Evolutionary conservation across 495 filamentous ascomycete genomes (phyloP).

Genomic region (Penicillium atrosanguineum): DNA sequence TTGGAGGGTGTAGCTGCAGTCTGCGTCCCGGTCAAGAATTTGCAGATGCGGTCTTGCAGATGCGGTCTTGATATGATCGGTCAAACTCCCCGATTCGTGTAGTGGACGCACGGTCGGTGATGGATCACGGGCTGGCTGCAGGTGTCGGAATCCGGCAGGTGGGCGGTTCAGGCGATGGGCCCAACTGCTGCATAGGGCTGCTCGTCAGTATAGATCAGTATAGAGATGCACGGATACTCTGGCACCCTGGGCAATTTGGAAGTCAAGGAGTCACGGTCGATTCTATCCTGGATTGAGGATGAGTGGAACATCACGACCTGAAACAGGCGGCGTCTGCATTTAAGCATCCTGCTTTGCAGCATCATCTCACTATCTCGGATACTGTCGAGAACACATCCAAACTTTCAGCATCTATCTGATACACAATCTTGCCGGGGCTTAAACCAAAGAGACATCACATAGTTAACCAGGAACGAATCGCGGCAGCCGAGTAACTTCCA

Average conservation of each 20-base stretch:
- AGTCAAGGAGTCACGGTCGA: background rate
- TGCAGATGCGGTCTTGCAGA: background rate
- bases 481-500: too few relatives aligned
- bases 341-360: background rate
- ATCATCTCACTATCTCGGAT: background rate
- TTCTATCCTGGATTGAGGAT: background rate
- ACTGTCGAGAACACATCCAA: too few relatives aligned
- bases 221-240: background rate
- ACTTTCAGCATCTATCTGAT: too few relatives aligned
- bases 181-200: background rate
- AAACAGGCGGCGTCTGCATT: background rate
- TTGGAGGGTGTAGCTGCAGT: background rate
- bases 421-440: too few relatives aligned
- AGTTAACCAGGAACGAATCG: too few relatives aligned
- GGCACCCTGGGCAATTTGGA: background rate
- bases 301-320: background rate
- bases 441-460: too few relatives aligned
- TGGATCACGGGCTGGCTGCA: slow-evolving; percentile 17
- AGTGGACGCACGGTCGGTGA: slow-evolving; percentile 18
- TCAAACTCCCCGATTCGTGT: slow-evolving; percentile 7
- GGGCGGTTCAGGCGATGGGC: background rate
- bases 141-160: slow-evolving; percentile 10
- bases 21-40: background rate
- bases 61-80: slow-evolving; percentile 12
- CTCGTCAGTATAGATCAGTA: background rate